Percentiles rank a stretch among this genome's conserved stretches.
phyloP scores from a whole-genome alignment of 352 stramenopile species.

The Globisporangium mamillatum region DNA sequence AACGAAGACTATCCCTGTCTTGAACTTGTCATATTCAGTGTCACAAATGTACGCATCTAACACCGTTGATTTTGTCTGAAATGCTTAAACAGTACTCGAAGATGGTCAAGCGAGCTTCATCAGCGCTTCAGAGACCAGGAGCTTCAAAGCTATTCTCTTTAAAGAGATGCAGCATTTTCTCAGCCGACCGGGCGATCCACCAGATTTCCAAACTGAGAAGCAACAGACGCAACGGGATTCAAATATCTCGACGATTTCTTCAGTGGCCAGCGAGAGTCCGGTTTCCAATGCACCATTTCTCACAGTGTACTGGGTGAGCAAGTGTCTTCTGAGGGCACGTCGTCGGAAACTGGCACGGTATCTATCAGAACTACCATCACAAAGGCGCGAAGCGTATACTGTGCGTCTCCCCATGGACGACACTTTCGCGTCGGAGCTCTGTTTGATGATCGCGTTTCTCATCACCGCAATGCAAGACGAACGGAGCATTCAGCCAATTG shows the following conservation, averaged over 20 bases:
- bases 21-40: not conserved
- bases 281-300: not conserved
- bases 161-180: not conserved
- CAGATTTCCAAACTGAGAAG: not conserved
- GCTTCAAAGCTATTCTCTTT: not conserved
- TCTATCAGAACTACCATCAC: not conserved
- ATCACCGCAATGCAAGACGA: not conserved
- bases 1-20: not conserved
- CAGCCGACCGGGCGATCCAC: not conserved
- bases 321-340: constrained; percentile 2
- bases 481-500: not conserved
- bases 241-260: not conserved
- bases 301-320: constrained; percentile 8
- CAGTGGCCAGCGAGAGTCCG: not conserved
- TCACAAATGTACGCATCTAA: not conserved
- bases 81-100: not conserved
- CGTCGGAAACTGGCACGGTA: not conserved
- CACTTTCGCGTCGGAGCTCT: not conserved
- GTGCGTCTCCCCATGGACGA: not conserved
- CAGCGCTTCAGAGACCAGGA: not conserved
- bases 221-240: not conserved
- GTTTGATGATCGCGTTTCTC: not conserved
- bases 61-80: not conserved
- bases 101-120: not conserved
- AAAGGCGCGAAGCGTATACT: not conserved